Evolutionary conservation across 2,329 filamentous ascomycete genomes (phyloP).

Genomic region (Ilyonectria sp.): DNA sequence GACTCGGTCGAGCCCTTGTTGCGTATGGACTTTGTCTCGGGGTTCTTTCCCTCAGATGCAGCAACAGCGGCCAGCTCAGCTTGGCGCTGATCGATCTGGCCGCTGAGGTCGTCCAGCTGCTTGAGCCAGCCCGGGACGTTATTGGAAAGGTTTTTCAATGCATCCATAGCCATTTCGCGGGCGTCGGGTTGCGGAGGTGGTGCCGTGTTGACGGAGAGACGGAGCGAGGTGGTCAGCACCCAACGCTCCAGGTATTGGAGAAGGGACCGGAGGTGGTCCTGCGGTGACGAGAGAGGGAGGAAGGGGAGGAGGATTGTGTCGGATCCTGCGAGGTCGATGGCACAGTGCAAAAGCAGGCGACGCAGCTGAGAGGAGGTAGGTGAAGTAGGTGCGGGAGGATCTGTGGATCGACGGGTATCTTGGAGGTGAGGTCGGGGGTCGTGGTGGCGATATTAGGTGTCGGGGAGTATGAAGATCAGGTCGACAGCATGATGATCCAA

Average conservation of each 20-base stretch:
- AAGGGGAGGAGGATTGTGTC: neutral
- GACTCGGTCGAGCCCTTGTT: constrained; percentile 70
- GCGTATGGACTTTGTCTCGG: constrained; percentile 60
- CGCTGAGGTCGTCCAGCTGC: constrained; percentile 72
- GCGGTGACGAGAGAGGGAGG: neutral
- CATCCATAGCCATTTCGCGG: constrained; percentile 66
- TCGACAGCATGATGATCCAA: constrained; percentile 25
- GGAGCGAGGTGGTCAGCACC: constrained; percentile 52
- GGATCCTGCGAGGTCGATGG: neutral
- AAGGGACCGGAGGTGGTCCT: constrained; percentile 12
- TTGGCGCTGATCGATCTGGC: constrained; percentile 74
- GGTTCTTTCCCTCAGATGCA: constrained; percentile 44
- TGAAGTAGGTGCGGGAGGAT: neutral
- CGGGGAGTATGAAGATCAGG: constrained; percentile 14
- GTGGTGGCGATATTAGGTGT: constrained; percentile 9
- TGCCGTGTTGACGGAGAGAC: constrained; percentile 48
- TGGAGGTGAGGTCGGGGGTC: constrained; percentile 1
- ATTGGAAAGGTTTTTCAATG: constrained; percentile 67
- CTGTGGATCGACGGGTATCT: neutral
- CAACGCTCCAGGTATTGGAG: constrained; percentile 46
- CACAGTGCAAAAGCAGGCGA: neutral
- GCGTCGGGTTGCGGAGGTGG: constrained; percentile 48
- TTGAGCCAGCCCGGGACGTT: constrained; percentile 74
- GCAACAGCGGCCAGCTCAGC: constrained; percentile 69
- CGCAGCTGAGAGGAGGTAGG: neutral